Percentiles rank a stretch among this genome's conserved stretches.
Evolutionary conservation across 257 asterid species (phyloP).

Genomic region (Galeopsis tetrahit): DNA sequence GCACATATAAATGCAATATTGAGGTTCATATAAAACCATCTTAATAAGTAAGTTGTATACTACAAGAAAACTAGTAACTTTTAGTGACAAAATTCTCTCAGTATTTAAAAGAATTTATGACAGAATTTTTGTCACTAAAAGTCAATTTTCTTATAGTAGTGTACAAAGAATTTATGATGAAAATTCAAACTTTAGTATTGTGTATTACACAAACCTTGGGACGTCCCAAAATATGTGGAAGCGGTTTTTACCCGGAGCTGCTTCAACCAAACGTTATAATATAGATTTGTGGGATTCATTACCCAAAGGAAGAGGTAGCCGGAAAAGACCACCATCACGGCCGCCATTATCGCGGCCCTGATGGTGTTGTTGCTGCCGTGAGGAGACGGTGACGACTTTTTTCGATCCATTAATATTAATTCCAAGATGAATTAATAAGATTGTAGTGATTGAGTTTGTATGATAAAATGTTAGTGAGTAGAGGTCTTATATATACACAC

Average conservation of each 20-base stretch:
- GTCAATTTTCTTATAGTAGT: too few relatives aligned
- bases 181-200: background rate
- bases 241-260: slow-evolving; percentile 40
- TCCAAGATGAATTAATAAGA: background rate
- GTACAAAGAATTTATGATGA: too few relatives aligned
- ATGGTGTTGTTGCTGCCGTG: slow-evolving; percentile 32
- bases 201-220: slow-evolving; percentile 46
- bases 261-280: slow-evolving; percentile 45
- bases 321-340: slow-evolving; percentile 36
- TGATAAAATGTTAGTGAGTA: slow-evolving; percentile 25
- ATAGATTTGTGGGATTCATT: slow-evolving; percentile 55
- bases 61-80: too few relatives aligned
- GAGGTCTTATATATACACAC: slow-evolving; percentile 22
- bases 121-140: too few relatives aligned
- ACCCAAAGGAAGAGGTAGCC: slow-evolving; percentile 63
- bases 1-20: too few relatives aligned
- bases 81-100: too few relatives aligned
- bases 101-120: too few relatives aligned
- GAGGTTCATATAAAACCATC: too few relatives aligned
- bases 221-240: slow-evolving; percentile 67
- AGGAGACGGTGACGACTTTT: slow-evolving; percentile 28
- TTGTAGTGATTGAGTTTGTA: background rate
- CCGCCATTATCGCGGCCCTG: slow-evolving; percentile 44
- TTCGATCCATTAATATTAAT: slow-evolving; percentile 13
- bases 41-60: too few relatives aligned